Conservation (phyloP, 768 basidiomycete species). For the Boletus pseudopeckii region DNA sequence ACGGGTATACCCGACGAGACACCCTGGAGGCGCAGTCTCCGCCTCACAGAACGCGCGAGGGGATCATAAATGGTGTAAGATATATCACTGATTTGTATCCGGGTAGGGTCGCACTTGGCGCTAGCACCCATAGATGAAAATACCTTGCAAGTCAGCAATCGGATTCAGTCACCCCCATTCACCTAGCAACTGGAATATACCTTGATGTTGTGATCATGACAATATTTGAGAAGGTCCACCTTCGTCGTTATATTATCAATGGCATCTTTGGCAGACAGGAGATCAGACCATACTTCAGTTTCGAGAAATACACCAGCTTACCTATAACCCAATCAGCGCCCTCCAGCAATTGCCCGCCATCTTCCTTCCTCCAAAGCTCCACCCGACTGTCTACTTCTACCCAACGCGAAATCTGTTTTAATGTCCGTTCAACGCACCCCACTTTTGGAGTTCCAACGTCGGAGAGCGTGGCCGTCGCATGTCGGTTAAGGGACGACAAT, state of each 20-base stretch:
- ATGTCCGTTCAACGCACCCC: conserved; percentile 60
- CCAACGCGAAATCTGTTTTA: conserved; percentile 78
- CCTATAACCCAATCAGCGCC: conserved; percentile 95
- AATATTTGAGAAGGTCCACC: conserved; percentile 89
- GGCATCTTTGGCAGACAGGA: conserved; percentile 56
- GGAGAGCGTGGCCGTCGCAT: conserved; percentile 82
- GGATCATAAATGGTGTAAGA: conserved; percentile 92
- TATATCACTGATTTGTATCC: conserved; percentile 94
- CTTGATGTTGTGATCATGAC: conserved; percentile 75
- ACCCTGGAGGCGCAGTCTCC: conserved; percentile 63
- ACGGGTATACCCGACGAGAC: conserved; percentile 72
- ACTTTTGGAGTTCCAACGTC: conserved; percentile 97
- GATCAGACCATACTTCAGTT: conserved; percentile 3
- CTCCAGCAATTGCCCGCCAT: conserved; percentile 67
- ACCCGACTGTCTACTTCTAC: conserved; percentile 80
- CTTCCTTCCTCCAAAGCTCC: conserved; percentile 84
- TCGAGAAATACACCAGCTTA: conserved; percentile 31
- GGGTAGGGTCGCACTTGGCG: conserved; percentile 91
- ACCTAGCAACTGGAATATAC: conserved; percentile 33
- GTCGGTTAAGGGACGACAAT: conserved; percentile 90
- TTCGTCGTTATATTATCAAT: conserved; percentile 98
- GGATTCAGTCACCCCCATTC: neutral
- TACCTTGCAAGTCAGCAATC: conserved; percentile 48
- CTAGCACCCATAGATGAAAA: conserved; percentile 98
- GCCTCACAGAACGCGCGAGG: conserved; percentile 85